phyloP scores from a whole-genome alignment of 192 early-diverging fungal genomes.

The Mortierella hygrophila region DNA sequence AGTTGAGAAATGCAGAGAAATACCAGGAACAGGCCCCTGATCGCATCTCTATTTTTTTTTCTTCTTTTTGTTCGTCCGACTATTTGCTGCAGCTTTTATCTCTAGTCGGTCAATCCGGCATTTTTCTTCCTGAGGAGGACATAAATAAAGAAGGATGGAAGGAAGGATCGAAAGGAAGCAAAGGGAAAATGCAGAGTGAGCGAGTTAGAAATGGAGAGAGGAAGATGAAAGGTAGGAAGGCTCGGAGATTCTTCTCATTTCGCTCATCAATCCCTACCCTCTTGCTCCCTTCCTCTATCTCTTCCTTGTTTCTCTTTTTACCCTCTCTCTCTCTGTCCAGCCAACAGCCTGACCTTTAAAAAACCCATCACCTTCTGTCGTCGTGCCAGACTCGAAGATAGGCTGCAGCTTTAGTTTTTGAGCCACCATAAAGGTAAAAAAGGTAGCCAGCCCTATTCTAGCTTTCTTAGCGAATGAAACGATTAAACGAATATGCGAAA shows the following conservation, averaged over 20 bases:
- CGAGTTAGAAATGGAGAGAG: too few species aligned
- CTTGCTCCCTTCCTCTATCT: background rate
- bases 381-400: background rate
- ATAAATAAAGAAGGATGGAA: too few species aligned
- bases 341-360: background rate
- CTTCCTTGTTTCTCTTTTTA: background rate
- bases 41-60: background rate
- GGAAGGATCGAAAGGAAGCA: background rate
- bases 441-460: background rate
- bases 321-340: background rate
- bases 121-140: background rate
- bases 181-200: background rate
- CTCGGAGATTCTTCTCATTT: background rate
- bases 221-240: background rate
- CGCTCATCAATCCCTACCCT: background rate
- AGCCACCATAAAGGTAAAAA: background rate
- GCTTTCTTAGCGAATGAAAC: conserved; percentile 1
- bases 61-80: background rate
- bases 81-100: background rate
- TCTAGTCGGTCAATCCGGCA: background rate
- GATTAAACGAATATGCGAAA: background rate
- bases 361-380: background rate
- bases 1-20: too few species aligned
- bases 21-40: background rate
- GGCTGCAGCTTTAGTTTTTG: background rate